Evolutionary conservation across 768 basidiomycete species (phyloP), one percentile per base, ranked within the genome.

Genomic region (Podaxis sp.): DNA sequence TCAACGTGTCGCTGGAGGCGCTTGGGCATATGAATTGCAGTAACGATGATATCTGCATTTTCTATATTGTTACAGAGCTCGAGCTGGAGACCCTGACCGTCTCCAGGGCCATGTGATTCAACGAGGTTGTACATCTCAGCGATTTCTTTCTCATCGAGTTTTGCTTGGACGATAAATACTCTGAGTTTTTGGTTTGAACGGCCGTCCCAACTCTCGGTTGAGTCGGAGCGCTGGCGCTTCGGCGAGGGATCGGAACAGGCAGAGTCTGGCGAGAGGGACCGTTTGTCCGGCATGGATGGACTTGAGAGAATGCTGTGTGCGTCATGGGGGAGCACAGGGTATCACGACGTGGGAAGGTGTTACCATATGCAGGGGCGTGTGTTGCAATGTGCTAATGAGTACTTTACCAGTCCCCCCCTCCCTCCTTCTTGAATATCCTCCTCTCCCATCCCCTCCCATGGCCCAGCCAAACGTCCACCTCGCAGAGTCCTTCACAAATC

Each of bases 1-100:
- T 80, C 68, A 13, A 93, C 57, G 72, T 93, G 90, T 54, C 91
- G 78, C 72, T 91, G 87, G 1, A 93, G 75, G 2, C 92, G 82
- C 64, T 82, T 82, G 66, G 80, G 79, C 85, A 91, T 92, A 37
- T 72, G 79, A 28, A 92, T 77, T 17, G 77, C 81, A 4, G 91
- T 90, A 60, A 94, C 69, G 41, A 93, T 74, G 37, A 92, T 76
- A 56, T 92, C 84, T 4, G 89, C 87, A 11, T 83, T 79, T 15
- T 78, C 72, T 2, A 75, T 65, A 41, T 82, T 68, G 15, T 67
- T 64, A 60, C 80, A 80, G 33, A 83, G 69, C 57, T 77, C 70
- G n/a, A 74, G 59, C 11, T 66, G 64, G 46, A 69, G 58, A 30
- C 63, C 28, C 12, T 53, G 33, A 62, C 26, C 28, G 58, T 57